phyloP scores from a whole-genome alignment of 495 filamentous ascomycete genomes.

The Gamarada debralockiae region DNA sequence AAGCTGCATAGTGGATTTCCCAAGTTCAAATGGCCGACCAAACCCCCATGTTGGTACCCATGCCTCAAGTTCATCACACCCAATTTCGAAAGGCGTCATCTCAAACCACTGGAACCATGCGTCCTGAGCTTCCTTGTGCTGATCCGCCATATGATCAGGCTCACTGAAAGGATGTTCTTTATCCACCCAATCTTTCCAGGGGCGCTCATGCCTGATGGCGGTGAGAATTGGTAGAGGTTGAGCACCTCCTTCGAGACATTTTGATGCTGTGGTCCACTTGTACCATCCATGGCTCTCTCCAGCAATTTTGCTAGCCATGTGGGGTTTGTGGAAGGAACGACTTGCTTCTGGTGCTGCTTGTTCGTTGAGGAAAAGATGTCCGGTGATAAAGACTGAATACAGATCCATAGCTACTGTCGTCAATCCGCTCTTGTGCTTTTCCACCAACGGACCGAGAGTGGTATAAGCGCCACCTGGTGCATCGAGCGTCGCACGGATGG shows the following conservation, averaged over 20 bases:
- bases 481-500: conserved; percentile 19
- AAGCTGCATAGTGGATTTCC: conserved; percentile 23
- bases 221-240: conserved; percentile 28
- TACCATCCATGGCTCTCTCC: conserved; percentile 12
- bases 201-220: conserved; percentile 27
- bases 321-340: too few species aligned
- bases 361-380: conserved; percentile 26
- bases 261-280: conserved; percentile 19
- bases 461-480: conserved; percentile 20
- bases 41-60: conserved; percentile 31
- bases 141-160: conserved; percentile 9
- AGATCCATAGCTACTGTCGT: conserved; percentile 28
- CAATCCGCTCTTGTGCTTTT: conserved; percentile 25
- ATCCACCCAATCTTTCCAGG: conserved; percentile 23
- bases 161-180: conserved; percentile 19
- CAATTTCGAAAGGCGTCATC: conserved; percentile 28
- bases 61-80: conserved; percentile 29
- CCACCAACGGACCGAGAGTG: conserved; percentile 25
- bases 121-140: conserved; percentile 22
- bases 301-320: too few species aligned
- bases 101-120: conserved; percentile 32
- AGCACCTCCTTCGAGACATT: conserved; percentile 16
- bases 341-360: background rate
- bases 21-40: conserved; percentile 24
- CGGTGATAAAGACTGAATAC: conserved; percentile 28